A percentile compares a stretch with the other conserved stretches of the same genome.
Evolutionary conservation across 768 basidiomycete genomes (phyloP).

Genomic region (Calocybe gangraenosa): DNA sequence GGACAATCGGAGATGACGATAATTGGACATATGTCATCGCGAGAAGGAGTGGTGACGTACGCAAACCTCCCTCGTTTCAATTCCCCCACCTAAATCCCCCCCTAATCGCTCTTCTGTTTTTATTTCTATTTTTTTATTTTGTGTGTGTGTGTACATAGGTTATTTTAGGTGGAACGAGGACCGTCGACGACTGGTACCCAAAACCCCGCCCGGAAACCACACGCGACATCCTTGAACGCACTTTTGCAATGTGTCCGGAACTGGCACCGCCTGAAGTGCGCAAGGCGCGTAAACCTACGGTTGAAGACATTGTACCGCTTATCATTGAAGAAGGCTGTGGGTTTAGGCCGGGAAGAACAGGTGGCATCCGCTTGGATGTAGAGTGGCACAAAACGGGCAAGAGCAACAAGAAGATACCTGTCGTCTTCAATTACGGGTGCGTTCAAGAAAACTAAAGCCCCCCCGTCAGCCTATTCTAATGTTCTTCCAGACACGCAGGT

Average conservation of each 20-base stretch:
- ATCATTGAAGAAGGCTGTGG: constrained; percentile 54
- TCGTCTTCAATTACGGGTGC: constrained; percentile 65
- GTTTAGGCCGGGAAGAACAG: constrained; percentile 61
- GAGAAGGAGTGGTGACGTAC: constrained; percentile 51
- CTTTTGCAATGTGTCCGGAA: constrained; percentile 49
- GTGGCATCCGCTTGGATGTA: constrained; percentile 60
- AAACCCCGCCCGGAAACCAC: constrained; percentile 60
- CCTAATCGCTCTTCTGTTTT: background rate
- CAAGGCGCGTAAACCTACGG: constrained; percentile 36
- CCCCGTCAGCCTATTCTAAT: too few relatives aligned
- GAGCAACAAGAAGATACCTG: constrained; percentile 31
- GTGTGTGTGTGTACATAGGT: constrained; percentile 23
- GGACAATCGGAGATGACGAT: constrained; percentile 32
- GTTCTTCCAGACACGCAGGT: constrained; percentile 49
- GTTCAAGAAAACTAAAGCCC: constrained; percentile 13
- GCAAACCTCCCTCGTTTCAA: constrained; percentile 4
- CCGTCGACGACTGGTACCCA: constrained; percentile 67
- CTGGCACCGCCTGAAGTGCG: constrained; percentile 54
- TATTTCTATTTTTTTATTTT: too few relatives aligned
- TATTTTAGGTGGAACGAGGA: constrained; percentile 61
- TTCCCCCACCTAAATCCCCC: background rate
- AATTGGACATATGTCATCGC: constrained; percentile 66
- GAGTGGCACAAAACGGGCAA: constrained; percentile 33
- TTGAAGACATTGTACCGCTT: constrained; percentile 46
- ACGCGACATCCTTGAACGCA: constrained; percentile 49